Base-by-base conservation (phyloP, 129 eudicot species). In the Pittosporum tobira region DNA sequence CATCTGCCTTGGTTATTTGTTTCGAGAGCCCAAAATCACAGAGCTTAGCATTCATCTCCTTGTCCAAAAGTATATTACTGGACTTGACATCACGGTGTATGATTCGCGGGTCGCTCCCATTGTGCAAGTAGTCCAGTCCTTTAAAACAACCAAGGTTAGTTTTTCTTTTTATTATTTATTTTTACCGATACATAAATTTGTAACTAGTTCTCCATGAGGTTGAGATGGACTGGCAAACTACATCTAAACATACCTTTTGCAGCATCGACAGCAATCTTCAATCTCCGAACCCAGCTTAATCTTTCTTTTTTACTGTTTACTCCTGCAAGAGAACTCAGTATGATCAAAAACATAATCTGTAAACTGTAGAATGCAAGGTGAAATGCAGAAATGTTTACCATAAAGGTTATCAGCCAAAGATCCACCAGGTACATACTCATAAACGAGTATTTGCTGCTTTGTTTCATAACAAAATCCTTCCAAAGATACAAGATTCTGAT, bases 21-120 rank as follows among this genome's bases (percentile, higher is more conserved):
- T 82, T 85, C 12, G 88, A 85, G 22, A 90, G 81, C 50, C 97
- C 95, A 67, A 90, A 83, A 68, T 90, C 97, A 59, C 80, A 68
- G 53, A 90, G 72, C 67, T 90, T 90, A 46, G 94, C 97, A 71
- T 80, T 90, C 85, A 82, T 73, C 51, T 85, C 84, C 24, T 45
- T 74, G 71, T 90, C 97, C 65, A 90, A 59, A 43, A 90, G 79
- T 54, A 90, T 90, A 61, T 90, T 90, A 74, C 91, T 86, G 48
- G 94, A 85, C 81, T 85, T 90, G 60, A 90, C 86, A 62, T 83
- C 95, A 29, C 95, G 84, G 78, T 90, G 97, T 69, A 90, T 90
- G 61, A 85, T 74, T 42, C 89, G 78, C 46, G 90, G 95, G 15
- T 90, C 87, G 25, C 75, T 85, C 50, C 95, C 72, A 48, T 90